Evolutionary conservation across 1,284 basidiomycete genomes (phyloP).

Genomic region (Phlebopus sp.): DNA sequence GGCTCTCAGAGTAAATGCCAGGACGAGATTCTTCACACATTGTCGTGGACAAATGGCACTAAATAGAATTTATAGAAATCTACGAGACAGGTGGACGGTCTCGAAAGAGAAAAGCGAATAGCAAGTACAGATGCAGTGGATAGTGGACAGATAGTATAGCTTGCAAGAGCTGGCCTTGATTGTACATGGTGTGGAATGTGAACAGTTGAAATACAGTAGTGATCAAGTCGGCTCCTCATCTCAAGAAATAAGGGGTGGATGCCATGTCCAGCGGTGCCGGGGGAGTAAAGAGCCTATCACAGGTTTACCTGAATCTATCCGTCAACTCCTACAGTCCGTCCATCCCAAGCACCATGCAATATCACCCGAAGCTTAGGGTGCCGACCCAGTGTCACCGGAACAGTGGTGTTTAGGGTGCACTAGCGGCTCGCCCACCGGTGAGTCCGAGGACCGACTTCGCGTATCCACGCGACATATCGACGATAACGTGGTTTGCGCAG

Average conservation of each 20-base stretch:
- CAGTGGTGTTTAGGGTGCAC: slow-evolving; percentile 20
- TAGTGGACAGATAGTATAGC: background rate
- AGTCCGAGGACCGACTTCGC: slow-evolving; percentile 31
- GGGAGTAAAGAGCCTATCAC: slow-evolving; percentile 4
- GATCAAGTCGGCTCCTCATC: slow-evolving; percentile 4
- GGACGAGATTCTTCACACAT: too few relatives aligned
- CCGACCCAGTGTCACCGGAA: slow-evolving; percentile 12
- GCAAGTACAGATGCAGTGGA: too few relatives aligned
- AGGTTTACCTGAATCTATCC: slow-evolving; percentile 25
- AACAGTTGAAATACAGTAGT: slow-evolving; percentile 11
- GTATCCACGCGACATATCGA: slow-evolving; percentile 25
- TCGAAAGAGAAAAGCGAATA: too few relatives aligned
- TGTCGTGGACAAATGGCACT: too few relatives aligned
- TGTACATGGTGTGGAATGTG: slow-evolving; percentile 1
- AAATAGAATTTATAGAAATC: too few relatives aligned
- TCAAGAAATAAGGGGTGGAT: slow-evolving; percentile 4
- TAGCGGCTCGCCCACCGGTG: slow-evolving; percentile 34
- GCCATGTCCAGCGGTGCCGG: slow-evolving; percentile 13
- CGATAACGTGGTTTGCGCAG: slow-evolving; percentile 27
- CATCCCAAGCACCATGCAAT: slow-evolving; percentile 16
- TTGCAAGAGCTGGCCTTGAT: background rate
- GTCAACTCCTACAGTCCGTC: slow-evolving; percentile 15
- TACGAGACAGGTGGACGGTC: too few relatives aligned
- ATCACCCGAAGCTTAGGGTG: slow-evolving; percentile 16
- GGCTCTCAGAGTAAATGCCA: too few relatives aligned